phyloP scores from a whole-genome alignment of 257 asterid genomes.

The Fraxinus anomala region DNA sequence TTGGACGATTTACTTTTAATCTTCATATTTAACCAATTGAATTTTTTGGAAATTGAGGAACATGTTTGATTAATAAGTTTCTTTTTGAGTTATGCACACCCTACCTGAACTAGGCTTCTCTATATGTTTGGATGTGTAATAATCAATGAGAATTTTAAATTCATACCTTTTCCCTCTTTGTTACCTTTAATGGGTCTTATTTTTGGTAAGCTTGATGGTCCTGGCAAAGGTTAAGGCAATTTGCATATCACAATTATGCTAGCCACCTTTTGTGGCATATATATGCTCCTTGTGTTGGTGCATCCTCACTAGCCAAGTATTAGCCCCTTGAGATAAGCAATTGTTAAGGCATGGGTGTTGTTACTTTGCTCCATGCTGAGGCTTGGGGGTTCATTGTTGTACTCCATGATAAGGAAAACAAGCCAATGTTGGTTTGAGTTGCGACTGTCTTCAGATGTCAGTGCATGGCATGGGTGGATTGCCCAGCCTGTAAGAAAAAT shows the following conservation, averaged over 20 bases:
- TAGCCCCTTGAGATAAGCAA: not conserved
- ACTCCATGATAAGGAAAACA: not conserved
- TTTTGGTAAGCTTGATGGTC: not conserved
- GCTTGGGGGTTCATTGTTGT: not conserved
- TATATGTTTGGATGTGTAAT: not conserved
- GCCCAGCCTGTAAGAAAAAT: not conserved
- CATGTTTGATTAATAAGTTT: not conserved
- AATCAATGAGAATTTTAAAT: not conserved
- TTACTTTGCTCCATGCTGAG: not conserved
- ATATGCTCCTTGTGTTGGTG: not conserved
- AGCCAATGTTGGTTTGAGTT: not conserved
- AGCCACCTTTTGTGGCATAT: not conserved
- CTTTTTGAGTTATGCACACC: not conserved
- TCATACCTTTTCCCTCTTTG: not conserved
- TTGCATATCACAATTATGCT: not conserved
- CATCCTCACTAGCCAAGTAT: not conserved
- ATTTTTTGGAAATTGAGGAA: not conserved
- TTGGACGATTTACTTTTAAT: not conserved
- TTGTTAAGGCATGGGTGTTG: not conserved
- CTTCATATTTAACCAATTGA: not conserved
- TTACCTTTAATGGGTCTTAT: not conserved
- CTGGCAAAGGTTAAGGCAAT: not conserved
- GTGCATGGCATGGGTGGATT: not conserved
- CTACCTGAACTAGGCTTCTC: not conserved
- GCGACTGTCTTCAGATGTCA: not conserved